Percentiles rank a stretch among this genome's conserved stretches.
phyloP scores from a whole-genome alignment of 192 early-diverging fungal species.

The Allomyces macrogynus region DNA sequence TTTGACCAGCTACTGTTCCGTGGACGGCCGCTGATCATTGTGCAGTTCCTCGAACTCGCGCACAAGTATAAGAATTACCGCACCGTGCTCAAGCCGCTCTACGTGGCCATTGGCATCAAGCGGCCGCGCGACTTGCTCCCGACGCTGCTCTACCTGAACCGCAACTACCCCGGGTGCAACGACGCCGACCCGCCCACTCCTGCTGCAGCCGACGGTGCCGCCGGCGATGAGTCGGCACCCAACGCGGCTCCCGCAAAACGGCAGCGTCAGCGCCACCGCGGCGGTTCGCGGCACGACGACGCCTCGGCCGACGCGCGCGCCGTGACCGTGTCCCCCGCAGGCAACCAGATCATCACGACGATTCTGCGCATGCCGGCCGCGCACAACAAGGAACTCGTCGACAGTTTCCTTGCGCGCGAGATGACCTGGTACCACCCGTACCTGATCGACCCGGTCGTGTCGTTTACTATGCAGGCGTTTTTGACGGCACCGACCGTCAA shows the following conservation, averaged over 20 bases:
- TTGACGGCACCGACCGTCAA: constrained; percentile 30
- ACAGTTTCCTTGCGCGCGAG: constrained; percentile 39
- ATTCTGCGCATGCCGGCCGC: constrained; percentile 22
- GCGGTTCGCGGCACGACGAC: not conserved
- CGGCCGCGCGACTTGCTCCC: not conserved
- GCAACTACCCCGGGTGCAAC: not conserved
- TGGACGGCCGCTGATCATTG: constrained; percentile 48
- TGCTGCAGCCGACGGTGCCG: no score
- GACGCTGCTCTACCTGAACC: not conserved
- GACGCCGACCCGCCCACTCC: not conserved
- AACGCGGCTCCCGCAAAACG: not conserved
- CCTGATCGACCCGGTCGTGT: constrained; percentile 45
- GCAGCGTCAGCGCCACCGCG: not conserved
- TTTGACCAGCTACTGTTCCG: constrained; percentile 41
- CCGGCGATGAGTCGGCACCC: no score
- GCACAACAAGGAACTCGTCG: constrained; percentile 29
- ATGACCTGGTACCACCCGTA: constrained; percentile 24
- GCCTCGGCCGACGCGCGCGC: not conserved
- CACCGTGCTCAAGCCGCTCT: not conserved
- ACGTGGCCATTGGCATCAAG: not conserved
- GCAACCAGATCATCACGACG: not conserved
- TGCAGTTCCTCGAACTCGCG: constrained; percentile 20
- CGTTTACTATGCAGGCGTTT: constrained; percentile 50
- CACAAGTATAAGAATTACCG: not conserved
- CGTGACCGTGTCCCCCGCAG: not conserved